These are phyloP conservation scores for Chaetomiaceae sp. DNA, from an alignment of 2,329 filamentous ascomycete species.

Conservation along the genomic window DNA sequence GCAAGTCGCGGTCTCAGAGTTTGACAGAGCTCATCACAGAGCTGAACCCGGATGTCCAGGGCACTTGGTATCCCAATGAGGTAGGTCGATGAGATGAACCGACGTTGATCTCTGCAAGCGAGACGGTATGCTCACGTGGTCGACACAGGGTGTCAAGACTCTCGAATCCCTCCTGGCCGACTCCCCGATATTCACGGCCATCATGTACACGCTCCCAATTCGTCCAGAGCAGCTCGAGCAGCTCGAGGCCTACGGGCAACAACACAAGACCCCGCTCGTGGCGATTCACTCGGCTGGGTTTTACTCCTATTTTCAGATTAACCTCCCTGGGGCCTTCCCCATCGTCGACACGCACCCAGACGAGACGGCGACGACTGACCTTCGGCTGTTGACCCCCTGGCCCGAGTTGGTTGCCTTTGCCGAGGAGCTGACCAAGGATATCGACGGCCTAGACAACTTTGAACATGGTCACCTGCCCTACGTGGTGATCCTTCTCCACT, in stretches of 20 bases:
- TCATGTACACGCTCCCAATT: slow-evolving; percentile 53
- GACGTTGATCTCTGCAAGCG: not conserved
- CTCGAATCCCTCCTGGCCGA: slow-evolving; percentile 40
- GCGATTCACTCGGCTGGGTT: slow-evolving; percentile 88
- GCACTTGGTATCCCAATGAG: slow-evolving; percentile 59
- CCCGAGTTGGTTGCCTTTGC: slow-evolving; percentile 69
- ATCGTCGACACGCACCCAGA: slow-evolving; percentile 96
- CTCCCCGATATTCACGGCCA: slow-evolving; percentile 46
- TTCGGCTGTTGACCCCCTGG: slow-evolving; percentile 83
- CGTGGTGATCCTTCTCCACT: slow-evolving; percentile 75
- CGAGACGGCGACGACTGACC: slow-evolving; percentile 74
- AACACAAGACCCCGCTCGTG: slow-evolving; percentile 67
- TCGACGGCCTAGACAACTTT: slow-evolving; percentile 68
- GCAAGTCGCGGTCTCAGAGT: slow-evolving; percentile 72
- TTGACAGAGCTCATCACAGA: slow-evolving; percentile 75
- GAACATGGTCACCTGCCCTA: slow-evolving; percentile 92
- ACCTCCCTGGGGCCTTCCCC: slow-evolving; percentile 74
- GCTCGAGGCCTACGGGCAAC: slow-evolving; percentile 45
- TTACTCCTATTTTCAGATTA: slow-evolving; percentile 82
- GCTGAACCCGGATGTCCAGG: slow-evolving; percentile 87
- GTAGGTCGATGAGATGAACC: slow-evolving; percentile 34
- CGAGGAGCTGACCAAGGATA: slow-evolving; percentile 59
- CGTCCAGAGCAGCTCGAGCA: slow-evolving; percentile 39
- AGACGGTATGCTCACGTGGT: slow-evolving; percentile 13
- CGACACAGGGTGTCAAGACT: slow-evolving; percentile 31